Evolutionary conservation across 2,329 filamentous ascomycete species (phyloP).

Genomic region (Lachnellula arida): DNA sequence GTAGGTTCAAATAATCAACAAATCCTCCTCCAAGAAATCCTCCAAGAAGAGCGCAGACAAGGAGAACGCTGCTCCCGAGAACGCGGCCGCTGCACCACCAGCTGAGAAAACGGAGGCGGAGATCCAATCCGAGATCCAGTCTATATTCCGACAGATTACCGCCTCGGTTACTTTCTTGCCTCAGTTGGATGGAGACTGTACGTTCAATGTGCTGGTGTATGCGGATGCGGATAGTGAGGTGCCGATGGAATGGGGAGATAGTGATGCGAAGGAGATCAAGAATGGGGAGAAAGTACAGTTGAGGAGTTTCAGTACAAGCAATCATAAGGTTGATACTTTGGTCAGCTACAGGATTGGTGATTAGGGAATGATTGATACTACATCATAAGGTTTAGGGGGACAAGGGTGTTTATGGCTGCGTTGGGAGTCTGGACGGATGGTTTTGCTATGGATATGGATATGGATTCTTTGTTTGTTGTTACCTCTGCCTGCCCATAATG

Average conservation of each 20-base stretch:
- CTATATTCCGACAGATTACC: slow-evolving; percentile 96
- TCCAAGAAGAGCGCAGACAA: slow-evolving; percentile 53
- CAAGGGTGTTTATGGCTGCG: background rate
- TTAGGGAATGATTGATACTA: slow-evolving; percentile 20
- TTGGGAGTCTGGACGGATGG: slow-evolving; percentile 1
- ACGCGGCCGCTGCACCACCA: slow-evolving; percentile 29
- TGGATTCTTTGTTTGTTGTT: background rate
- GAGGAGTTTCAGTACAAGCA: slow-evolving; percentile 92
- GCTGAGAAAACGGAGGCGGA: slow-evolving; percentile 83
- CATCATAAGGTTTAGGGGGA: background rate
- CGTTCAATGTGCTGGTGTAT: slow-evolving; percentile 97
- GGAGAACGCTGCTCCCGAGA: slow-evolving; percentile 62
- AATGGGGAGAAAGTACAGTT: slow-evolving; percentile 94
- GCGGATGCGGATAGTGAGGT: slow-evolving; percentile 96
- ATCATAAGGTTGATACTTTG: slow-evolving; percentile 88
- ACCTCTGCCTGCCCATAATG: background rate
- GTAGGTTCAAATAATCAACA: slow-evolving; percentile 53
- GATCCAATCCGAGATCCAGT: slow-evolving; percentile 93
- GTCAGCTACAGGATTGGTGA: slow-evolving; percentile 77
- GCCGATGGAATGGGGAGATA: slow-evolving; percentile 97
- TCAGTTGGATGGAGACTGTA: slow-evolving; percentile 90
- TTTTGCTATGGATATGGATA: background rate
- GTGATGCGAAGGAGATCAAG: slow-evolving; percentile 90
- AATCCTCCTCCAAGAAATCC: slow-evolving; percentile 41
- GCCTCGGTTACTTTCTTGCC: slow-evolving; percentile 95